Conservation (phyloP, 257 asterid species). For the Fraxinus pennsylvanica region DNA sequence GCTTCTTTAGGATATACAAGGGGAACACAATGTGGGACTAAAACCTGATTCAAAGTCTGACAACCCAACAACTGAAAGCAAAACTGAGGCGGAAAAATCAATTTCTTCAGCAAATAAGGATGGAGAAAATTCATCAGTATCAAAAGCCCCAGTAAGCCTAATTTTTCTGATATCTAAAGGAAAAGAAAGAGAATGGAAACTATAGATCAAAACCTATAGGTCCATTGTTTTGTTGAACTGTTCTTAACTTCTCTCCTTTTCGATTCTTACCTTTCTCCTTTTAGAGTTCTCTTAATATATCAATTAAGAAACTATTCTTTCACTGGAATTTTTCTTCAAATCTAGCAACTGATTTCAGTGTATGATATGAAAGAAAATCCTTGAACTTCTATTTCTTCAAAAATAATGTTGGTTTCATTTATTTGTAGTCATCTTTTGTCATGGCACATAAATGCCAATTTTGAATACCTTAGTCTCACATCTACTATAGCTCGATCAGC, state of each 20-base stretch:
- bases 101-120: constrained; percentile 52
- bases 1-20: constrained; percentile 43
- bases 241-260: neutral
- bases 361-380: no score
- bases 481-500: neutral
- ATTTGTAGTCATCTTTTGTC: neutral
- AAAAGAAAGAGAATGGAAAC: neutral
- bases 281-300: no score
- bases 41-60: constrained; percentile 60
- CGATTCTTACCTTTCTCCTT: neutral
- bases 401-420: neutral
- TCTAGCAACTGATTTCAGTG: neutral
- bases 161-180: neutral
- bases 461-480: neutral
- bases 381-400: neutral
- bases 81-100: constrained; percentile 62
- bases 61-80: constrained; percentile 48
- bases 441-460: neutral
- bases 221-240: neutral
- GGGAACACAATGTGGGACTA: constrained; percentile 38
- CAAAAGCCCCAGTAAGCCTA: constrained; percentile 66
- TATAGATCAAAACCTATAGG: neutral
- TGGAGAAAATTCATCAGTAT: constrained; percentile 46
- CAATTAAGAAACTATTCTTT: no score
- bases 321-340: neutral